Percentiles rank a stretch among this genome's conserved stretches.
These are phyloP conservation scores for Scytalidium sp. DNA, from an alignment of 2,329 filamentous ascomycete species.

Conservation along the genomic window DNA sequence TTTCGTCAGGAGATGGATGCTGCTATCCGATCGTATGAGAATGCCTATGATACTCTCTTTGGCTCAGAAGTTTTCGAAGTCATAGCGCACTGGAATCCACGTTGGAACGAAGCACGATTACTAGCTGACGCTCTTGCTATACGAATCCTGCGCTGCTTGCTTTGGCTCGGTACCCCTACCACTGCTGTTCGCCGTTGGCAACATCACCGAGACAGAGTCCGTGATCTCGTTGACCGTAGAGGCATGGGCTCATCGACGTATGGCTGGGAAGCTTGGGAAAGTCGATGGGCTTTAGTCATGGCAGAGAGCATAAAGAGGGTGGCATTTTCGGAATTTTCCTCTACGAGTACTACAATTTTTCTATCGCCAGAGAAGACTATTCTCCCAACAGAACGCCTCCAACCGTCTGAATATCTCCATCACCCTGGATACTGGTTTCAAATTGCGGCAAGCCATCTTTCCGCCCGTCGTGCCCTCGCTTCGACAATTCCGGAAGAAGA, in stretches of 20 bases:
- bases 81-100: constrained; percentile 83
- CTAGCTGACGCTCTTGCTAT: constrained; percentile 79
- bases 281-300: constrained; percentile 65
- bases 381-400: constrained; percentile 50
- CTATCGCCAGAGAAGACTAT: constrained; percentile 57
- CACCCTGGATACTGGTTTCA: constrained; percentile 68
- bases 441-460: constrained; percentile 54
- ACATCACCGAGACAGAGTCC: constrained; percentile 69
- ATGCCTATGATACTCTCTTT: constrained; percentile 80
- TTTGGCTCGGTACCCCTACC: constrained; percentile 79
- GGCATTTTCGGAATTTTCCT: constrained; percentile 47
- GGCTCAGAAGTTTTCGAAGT: constrained; percentile 82
- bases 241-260: constrained; percentile 87
- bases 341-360: constrained; percentile 43
- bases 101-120: constrained; percentile 91
- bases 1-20: constrained; percentile 91
- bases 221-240: constrained; percentile 74
- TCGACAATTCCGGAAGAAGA: constrained; percentile 58
- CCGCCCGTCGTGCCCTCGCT: constrained; percentile 51
- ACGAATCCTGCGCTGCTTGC: constrained; percentile 75
- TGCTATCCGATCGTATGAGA: constrained; percentile 80
- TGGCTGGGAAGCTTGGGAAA: constrained; percentile 92
- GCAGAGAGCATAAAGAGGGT: constrained; percentile 56
- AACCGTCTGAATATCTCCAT: constrained; percentile 63
- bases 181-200: constrained; percentile 79